Percentiles rank a stretch among this genome's conserved stretches.
Evolutionary conservation across 169 alveolate species (phyloP).

Genomic region (Cryptosporidium tyzzeri): DNA sequence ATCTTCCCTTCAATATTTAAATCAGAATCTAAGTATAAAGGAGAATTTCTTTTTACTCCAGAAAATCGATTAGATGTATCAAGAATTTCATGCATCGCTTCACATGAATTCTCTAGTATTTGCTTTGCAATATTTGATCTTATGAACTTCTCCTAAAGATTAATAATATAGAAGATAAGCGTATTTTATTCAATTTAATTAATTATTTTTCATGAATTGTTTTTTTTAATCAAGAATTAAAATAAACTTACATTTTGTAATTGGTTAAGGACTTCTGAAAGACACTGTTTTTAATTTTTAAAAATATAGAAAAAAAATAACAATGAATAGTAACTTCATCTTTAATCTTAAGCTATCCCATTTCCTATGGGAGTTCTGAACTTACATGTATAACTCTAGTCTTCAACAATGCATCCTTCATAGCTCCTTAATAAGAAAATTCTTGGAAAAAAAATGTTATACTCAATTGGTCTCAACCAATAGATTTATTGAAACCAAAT

Average conservation of each 20-base stretch:
- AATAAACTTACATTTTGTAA: conserved; percentile 56
- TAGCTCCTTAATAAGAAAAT: background rate
- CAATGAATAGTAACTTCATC: background rate
- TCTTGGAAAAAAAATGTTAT: background rate
- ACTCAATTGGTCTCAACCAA: background rate
- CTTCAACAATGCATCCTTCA: conserved; percentile 58
- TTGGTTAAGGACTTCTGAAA: conserved; percentile 41
- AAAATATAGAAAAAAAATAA: background rate
- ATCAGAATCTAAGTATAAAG: conserved; percentile 26
- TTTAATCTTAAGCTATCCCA: too few relatives aligned
- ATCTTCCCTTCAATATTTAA: conserved; percentile 56
- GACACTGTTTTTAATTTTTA: conserved; percentile 13
- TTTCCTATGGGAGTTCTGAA: background rate
- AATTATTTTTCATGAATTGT: background rate
- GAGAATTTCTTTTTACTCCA: background rate
- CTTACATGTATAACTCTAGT: conserved; percentile 65
- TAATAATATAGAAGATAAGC: too few relatives aligned
- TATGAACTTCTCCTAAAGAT: conserved; percentile 46
- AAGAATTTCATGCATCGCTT: conserved; percentile 63
- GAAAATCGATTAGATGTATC: background rate
- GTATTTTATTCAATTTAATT: background rate
- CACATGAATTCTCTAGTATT: conserved; percentile 60
- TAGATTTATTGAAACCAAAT: background rate
- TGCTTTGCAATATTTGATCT: conserved; percentile 64
- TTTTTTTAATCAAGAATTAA: background rate